A percentile compares a stretch with the other conserved stretches of the same genome.
Conservation (phyloP, 192 early-diverging fungal species). For the Dissophora ornata region DNA sequence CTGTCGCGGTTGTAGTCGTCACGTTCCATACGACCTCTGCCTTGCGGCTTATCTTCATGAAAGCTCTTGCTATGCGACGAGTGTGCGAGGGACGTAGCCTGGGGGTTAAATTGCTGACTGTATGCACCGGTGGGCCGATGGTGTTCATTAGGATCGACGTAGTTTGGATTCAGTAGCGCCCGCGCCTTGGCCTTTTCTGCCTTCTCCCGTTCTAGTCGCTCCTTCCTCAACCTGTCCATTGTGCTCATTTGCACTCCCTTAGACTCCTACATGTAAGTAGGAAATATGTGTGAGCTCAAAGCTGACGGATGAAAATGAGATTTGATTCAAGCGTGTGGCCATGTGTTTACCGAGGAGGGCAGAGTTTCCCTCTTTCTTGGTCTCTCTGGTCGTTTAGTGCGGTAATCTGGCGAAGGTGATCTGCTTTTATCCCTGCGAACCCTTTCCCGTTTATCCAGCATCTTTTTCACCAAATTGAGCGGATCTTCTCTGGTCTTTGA, state of each 20-base stretch:
- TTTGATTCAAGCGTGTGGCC: too few species aligned
- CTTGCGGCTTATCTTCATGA: not conserved
- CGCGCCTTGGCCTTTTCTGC: slow-evolving; percentile 44
- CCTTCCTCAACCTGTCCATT: slow-evolving; percentile 58
- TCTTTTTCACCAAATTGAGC: slow-evolving; percentile 33
- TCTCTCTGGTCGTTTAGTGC: not conserved
- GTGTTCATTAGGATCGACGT: slow-evolving; percentile 11
- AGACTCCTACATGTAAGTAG: not conserved
- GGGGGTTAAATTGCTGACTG: slow-evolving; percentile 66
- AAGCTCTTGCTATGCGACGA: not conserved
- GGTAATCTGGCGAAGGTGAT: slow-evolving; percentile 7
- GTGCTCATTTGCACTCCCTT: slow-evolving; percentile 1
- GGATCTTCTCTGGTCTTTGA: slow-evolving; percentile 57
- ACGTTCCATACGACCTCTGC: not conserved
- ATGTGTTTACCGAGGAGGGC: too few species aligned
- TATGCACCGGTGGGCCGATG: slow-evolving; percentile 41
- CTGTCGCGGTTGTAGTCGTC: too few species aligned
- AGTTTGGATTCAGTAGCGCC: slow-evolving; percentile 29
- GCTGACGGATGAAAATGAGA: too few species aligned
- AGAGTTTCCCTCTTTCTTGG: not conserved
- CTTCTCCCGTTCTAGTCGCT: slow-evolving; percentile 58
- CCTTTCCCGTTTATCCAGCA: slow-evolving; percentile 34
- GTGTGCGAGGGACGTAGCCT: slow-evolving; percentile 51
- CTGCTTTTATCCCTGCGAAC: slow-evolving; percentile 5
- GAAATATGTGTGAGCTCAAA: too few species aligned